phyloP scores from a whole-genome alignment of 441 rosid species.

The Viola pubescens region DNA sequence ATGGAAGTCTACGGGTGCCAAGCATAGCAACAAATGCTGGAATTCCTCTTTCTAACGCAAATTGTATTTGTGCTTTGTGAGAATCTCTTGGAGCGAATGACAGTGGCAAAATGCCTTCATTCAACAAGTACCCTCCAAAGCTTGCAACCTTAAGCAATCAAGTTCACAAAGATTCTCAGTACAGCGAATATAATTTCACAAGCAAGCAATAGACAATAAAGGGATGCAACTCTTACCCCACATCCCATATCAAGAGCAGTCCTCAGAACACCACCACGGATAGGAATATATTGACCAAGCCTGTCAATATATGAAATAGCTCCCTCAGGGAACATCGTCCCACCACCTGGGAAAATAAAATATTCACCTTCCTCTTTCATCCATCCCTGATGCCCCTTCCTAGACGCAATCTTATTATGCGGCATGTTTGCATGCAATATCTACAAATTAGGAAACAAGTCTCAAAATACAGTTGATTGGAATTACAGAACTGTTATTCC shows the following conservation, averaged over 20 bases:
- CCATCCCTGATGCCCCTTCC: conserved; percentile 99
- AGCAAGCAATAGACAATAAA: not conserved
- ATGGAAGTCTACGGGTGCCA: conserved; percentile 92
- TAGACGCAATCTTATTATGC: conserved; percentile 77
- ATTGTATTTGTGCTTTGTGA: conserved; percentile 85
- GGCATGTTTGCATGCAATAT: conserved; percentile 97
- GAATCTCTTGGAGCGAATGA: conserved; percentile 97
- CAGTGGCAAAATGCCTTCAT: conserved; percentile 62
- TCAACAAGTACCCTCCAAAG: conserved; percentile 72
- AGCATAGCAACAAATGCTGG: conserved; percentile 98
- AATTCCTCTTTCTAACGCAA: conserved; percentile 86
- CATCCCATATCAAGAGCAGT: conserved; percentile 98
- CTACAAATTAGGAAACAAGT: conserved; percentile 30
- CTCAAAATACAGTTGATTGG: not conserved
- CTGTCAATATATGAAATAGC: conserved; percentile 78
- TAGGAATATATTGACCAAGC: conserved; percentile 77
- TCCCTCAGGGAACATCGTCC: conserved; percentile 97
- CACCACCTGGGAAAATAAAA: conserved; percentile 88
- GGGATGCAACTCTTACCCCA: conserved; percentile 49
- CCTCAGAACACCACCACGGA: conserved; percentile 58
- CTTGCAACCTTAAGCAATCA: conserved; percentile 69
- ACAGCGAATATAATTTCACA: not conserved
- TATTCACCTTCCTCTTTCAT: conserved; percentile 78
- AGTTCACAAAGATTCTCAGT: not conserved
- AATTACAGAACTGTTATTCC: not conserved